Conservation (phyloP, 148 eudicot genomes). For the Camellia sinensis region DNA sequence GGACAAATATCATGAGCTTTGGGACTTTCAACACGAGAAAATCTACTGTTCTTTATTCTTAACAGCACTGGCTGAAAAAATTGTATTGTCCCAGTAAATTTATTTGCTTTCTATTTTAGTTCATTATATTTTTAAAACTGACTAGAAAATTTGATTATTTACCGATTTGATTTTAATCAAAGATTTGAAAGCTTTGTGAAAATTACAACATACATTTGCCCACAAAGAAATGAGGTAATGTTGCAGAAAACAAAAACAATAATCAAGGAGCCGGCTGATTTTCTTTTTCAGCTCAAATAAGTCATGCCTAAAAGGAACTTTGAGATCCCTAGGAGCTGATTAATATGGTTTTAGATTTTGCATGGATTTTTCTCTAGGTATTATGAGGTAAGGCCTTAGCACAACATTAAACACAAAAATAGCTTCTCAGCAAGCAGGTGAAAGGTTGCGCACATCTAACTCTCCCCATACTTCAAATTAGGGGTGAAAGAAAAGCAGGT, state of each 20-base stretch:
- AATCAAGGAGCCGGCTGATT: neutral
- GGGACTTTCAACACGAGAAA: neutral
- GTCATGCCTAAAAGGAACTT: too few relatives aligned
- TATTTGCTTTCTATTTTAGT: neutral
- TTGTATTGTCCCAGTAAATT: neutral
- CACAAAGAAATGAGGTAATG: neutral
- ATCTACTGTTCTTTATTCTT: neutral
- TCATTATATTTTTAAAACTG: neutral
- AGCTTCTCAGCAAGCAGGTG: too few relatives aligned
- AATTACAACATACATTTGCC: too few relatives aligned
- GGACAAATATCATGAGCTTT: neutral
- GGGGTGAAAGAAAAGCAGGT: too few relatives aligned
- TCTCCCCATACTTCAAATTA: too few relatives aligned
- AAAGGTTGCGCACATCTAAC: too few relatives aligned
- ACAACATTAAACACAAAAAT: too few relatives aligned
- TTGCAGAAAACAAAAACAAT: neutral
- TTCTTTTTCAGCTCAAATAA: neutral
- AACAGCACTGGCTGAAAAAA: neutral
- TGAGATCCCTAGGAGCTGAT: too few relatives aligned
- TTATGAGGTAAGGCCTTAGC: too few relatives aligned
- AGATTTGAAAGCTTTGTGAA: neutral
- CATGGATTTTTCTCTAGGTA: too few relatives aligned
- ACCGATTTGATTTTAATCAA: neutral
- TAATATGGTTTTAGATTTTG: too few relatives aligned
- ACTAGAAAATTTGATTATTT: neutral